Base-by-base conservation (phyloP, 495 filamentous ascomycete species). In the Aspergillus panamensis region DNA sequence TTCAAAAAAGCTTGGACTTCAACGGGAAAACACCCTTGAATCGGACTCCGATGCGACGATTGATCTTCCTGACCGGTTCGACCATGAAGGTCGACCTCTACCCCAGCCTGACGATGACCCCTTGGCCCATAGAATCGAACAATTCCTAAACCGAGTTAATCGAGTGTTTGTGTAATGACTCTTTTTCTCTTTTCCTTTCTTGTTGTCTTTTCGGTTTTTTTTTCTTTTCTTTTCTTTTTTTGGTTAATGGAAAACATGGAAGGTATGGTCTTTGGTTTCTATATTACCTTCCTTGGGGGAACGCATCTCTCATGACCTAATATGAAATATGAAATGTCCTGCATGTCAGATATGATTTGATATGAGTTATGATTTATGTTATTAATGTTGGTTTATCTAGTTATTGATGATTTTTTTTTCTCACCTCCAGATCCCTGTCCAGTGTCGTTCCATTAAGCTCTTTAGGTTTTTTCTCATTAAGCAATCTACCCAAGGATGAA, bases 31-130 rank as follows among this genome's bases (percentile, higher is more conserved):
- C 30, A 55, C 54, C 1, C 55, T 42, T 39, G 71, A 71, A 32
- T 70, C 70, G 1, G 69, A 70, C 20, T 77, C 74, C 4, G 78
- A 81, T 25, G 71, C 77, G 21, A 82, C 80, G 3, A 67, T 81
- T 33, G 78, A 81, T 7, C 61, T 91, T 0, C 88, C 88, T 0
- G 79, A 84, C 43, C 78, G 88, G 0, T 90, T 91, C 59, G 86
- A 90, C 58, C 61, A 70, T 7, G 71, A 85, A 3, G 87, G 88
- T 1, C 73, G 75, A 19, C 82, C 78, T 1, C 66, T 80, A 10
- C 66, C 71, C 2, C 61, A 74, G 45, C 60, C 57, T 1, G 67
- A 58, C 6, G 69, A 73, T 9, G 70, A 76, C 57, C 66, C 75
- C 14, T 58, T 74, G 6, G 66, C 65, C 2, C 72, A 70, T 43